Evolutionary conservation across 1,284 basidiomycete species (phyloP).

Genomic region (Fomitopsis betulina): DNA sequence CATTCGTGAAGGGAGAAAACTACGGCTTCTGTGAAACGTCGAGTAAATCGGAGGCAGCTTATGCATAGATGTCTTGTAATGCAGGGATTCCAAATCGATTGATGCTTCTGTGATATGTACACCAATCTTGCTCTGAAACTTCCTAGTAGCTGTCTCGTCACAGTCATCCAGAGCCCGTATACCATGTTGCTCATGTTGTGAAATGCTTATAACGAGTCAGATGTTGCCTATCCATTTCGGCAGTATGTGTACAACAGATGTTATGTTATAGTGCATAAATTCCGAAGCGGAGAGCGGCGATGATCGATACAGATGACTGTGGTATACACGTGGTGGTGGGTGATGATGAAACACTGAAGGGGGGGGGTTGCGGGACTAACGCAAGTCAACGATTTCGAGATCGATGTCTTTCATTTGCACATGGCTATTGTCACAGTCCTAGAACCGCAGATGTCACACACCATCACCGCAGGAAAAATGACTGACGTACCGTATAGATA

Average conservation of each 20-base stretch:
- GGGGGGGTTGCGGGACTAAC: background rate
- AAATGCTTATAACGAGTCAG: background rate
- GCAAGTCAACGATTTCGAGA: conserved; percentile 11
- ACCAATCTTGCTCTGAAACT: too few relatives aligned
- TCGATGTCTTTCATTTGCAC: conserved; percentile 69
- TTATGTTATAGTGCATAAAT: background rate
- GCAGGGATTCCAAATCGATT: conserved; percentile 15
- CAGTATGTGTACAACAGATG: conserved; percentile 1
- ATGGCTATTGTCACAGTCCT: conserved; percentile 78
- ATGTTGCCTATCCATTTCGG: background rate
- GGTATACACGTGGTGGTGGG: conserved; percentile 1
- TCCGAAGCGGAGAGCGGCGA: background rate
- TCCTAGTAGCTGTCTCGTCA: too few relatives aligned
- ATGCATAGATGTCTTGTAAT: conserved; percentile 32
- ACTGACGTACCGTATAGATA: conserved; percentile 69
- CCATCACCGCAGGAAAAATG: background rate
- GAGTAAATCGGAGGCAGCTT: conserved; percentile 38
- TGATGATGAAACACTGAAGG: background rate
- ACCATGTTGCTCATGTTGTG: too few relatives aligned
- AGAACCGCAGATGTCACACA: background rate
- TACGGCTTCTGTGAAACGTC: conserved; percentile 36
- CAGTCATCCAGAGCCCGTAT: too few relatives aligned
- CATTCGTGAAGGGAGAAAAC: conserved; percentile 68
- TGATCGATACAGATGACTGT: conserved; percentile 7
- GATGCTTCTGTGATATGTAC: background rate